These are phyloP conservation scores for Flaveria ramosissima DNA, from an alignment of 129 eudicot genomes.

Conservation along the genomic window DNA sequence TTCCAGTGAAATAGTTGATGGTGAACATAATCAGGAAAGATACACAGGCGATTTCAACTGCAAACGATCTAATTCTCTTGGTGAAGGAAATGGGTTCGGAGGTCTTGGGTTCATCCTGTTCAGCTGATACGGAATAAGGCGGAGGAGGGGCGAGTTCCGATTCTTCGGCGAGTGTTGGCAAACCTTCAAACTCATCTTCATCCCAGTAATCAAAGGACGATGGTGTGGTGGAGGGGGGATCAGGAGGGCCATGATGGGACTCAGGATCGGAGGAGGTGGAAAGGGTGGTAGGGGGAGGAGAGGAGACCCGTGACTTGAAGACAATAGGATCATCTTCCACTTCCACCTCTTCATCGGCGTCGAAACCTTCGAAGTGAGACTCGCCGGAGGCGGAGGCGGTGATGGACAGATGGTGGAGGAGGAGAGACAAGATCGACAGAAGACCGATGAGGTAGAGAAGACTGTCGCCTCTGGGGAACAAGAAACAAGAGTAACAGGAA, in stretches of 20 bases:
- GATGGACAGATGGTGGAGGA: slow-evolving; percentile 54
- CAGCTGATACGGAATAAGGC: slow-evolving; percentile 24
- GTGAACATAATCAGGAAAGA: slow-evolving; percentile 59
- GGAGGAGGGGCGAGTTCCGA: slow-evolving; percentile 41
- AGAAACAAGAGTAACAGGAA: slow-evolving; percentile 38
- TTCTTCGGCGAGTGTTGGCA: slow-evolving; percentile 35
- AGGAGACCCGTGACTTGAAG: slow-evolving; percentile 33
- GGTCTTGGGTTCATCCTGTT: slow-evolving; percentile 12
- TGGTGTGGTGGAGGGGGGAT: slow-evolving; percentile 34
- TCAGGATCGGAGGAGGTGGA: slow-evolving; percentile 54
- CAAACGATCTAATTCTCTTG: slow-evolving; percentile 34
- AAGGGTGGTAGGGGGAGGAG: slow-evolving; percentile 60
- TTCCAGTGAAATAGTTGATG: slow-evolving; percentile 72
- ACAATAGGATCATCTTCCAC: slow-evolving; percentile 41
- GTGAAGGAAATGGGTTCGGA: slow-evolving; percentile 30
- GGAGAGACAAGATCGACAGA: slow-evolving; percentile 62
- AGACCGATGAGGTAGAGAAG: slow-evolving; percentile 54
- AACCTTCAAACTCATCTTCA: slow-evolving; percentile 96
- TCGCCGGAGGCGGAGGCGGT: slow-evolving; percentile 56
- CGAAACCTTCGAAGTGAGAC: slow-evolving; percentile 68
- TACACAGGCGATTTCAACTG: slow-evolving; percentile 59
- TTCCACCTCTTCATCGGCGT: slow-evolving; percentile 67
- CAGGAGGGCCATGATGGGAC: slow-evolving; percentile 24
- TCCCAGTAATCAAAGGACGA: slow-evolving; percentile 85
- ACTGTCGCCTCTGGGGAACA: slow-evolving; percentile 54